Base-by-base conservation (phyloP, 768 basidiomycete species). In the Auricularia sp. region DNA sequence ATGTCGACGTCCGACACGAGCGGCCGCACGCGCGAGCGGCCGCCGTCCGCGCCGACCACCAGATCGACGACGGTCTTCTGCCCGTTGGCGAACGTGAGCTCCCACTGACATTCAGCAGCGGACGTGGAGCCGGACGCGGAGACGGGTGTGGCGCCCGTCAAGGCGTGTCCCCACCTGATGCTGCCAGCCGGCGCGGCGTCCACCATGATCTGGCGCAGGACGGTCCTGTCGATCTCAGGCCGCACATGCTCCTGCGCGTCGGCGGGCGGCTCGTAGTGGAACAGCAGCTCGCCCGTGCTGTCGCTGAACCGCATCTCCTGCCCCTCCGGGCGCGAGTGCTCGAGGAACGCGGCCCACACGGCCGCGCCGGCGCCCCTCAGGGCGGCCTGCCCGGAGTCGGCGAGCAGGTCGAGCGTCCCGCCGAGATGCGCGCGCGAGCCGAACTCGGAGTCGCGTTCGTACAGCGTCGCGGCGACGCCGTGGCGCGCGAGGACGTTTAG, bases 41-140 rank as follows among this genome's bases (percentile, higher is more conserved):
- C 72, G 6, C 80, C 79, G 61, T 78, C 77, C 16, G 77, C 77
- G 10, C 77, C 77, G 56, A 78, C 67, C 51, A 77, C 63, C 58
- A 75, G 47, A 61, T 72, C 73, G 37, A 64, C 65, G 10, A 51
- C 58, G 4, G 21, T 18, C 1, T 34, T 63, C 21, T 16, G 18
- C 13, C 67, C 21, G 18, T 65, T 37, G 1, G 24, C 24, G 45
- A 62, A 51, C 14, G 47, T 24, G 21, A 51, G 14, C 47, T 51
- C 47, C 47, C 47, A 51, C 29, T 29, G 29, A 3, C 29, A 2
- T 29, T 29, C 29, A 29, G 29, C 29, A 29, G 29, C 29, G 29
- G 29, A 29, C 29, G 29, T 29, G 29, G 29, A 29, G 29, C 29
- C 21, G 47, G 18, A 16, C 11, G 6, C 47, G 47, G 47, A 10